Base-by-base conservation (phyloP, 2,329 filamentous ascomycete genomes). In the Colletotrichum noveboracense region DNA sequence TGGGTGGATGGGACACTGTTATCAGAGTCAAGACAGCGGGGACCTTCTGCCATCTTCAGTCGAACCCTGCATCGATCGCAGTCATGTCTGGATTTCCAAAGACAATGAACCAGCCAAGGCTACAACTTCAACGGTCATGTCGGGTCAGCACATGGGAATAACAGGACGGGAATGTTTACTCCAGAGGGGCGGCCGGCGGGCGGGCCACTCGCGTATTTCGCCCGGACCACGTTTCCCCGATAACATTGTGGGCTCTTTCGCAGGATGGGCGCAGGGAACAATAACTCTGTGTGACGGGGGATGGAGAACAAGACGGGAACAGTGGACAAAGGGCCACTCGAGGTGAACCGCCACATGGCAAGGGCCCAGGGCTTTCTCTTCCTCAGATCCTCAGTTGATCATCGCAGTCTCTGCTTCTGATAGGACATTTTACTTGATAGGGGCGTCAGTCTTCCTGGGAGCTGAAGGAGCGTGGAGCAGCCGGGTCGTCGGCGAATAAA, bases 401-500 rank as follows among this genome's bases (percentile, higher is more conserved):
- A 52, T 52, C 43, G 10, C 43, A 13, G 12, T 7, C 10, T 13
- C 43, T 7, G n/a, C 43, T 21, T 13, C n/a, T 52, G 43, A 52
- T 52, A 21, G 43, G 43, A 21, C 6, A 13, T 52, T 52, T 13
- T 13, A 21, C 43, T 8, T 32, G 28, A 34, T 34, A 61, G 58
- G 4, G 58, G 58, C 58, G 58, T 61, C 58, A 10, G 58, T 18
- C 18, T 26, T 30, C 58, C 58, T 61, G 61, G 43, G 36, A 65
- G 36, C 61, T 32, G 48, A 70, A 55, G 7, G 13, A 36, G 7
- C 8, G 52, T 52, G 55, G 65, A 61, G 21, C n/a, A 6, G 32
- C 30, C 64, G 70, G 70, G 58, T 30, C 58, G 14, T 61, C 70
- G 74, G 70, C 74, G 65, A 76, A 52, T 69, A 65, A 69, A 67